Conservation (phyloP, 768 basidiomycete species). For the Phylloporus scabripes region DNA sequence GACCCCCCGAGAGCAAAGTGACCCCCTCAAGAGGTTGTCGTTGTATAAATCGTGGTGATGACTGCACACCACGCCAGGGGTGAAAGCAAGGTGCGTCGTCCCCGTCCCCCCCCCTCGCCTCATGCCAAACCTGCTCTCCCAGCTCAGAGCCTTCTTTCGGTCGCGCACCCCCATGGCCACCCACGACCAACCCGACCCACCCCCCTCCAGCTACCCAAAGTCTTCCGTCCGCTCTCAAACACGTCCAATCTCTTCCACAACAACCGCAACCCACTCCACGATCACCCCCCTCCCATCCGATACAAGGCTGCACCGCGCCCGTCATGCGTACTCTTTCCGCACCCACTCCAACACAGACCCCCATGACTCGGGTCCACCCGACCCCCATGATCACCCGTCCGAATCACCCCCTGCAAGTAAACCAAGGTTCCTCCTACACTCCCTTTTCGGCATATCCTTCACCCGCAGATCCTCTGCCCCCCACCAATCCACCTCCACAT, state of each 20-base stretch:
- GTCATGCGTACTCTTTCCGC: slow-evolving; percentile 17
- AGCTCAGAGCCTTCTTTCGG: slow-evolving; percentile 60
- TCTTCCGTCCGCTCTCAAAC: slow-evolving; percentile 46
- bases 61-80: not conserved
- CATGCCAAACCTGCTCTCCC: not conserved
- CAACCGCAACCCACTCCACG: slow-evolving; percentile 57
- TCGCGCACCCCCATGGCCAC: slow-evolving; percentile 44
- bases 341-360: no score
- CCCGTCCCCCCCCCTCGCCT: not conserved
- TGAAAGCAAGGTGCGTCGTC: slow-evolving; percentile 42
- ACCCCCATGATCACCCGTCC: slow-evolving; percentile 17
- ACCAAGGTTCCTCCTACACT: slow-evolving; percentile 19
- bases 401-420: slow-evolving; percentile 26
- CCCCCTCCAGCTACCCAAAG: slow-evolving; percentile 27
- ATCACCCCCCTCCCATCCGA: slow-evolving; percentile 53
- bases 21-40: not conserved
- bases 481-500: slow-evolving; percentile 23
- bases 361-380: no score
- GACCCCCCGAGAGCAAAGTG: not conserved
- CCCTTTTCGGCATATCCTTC: slow-evolving; percentile 28
- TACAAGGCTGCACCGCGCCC: slow-evolving; percentile 15
- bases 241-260: slow-evolving; percentile 62
- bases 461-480: slow-evolving; percentile 23
- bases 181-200: slow-evolving; percentile 7
- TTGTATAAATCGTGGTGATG: not conserved